phyloP scores from a whole-genome alignment of 129 eudicot genomes.

The Scalesia atractyloides region DNA sequence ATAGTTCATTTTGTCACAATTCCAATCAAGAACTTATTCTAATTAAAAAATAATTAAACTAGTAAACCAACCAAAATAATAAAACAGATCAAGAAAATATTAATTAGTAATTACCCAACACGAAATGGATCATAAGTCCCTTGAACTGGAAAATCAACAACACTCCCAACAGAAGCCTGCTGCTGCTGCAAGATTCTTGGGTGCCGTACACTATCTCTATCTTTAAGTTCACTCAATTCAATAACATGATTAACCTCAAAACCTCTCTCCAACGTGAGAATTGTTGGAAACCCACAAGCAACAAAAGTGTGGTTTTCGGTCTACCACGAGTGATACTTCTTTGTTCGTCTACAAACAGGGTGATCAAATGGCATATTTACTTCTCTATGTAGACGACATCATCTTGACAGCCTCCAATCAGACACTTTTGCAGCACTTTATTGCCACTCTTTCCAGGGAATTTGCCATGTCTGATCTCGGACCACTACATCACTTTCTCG shows the following conservation, averaged over 20 bases:
- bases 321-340: too few relatives aligned
- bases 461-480: too few relatives aligned
- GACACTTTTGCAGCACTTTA: too few relatives aligned
- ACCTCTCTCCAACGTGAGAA: constrained; percentile 67
- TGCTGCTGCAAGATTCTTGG: constrained; percentile 61
- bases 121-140: constrained; percentile 89
- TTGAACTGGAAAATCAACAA: constrained; percentile 74
- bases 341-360: too few relatives aligned
- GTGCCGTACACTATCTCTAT: constrained; percentile 66
- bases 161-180: constrained; percentile 45
- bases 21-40: too few relatives aligned
- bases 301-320: too few relatives aligned
- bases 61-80: background rate
- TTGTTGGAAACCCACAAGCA: constrained; percentile 48
- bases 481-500: too few relatives aligned
- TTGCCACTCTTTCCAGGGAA: too few relatives aligned
- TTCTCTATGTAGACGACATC: too few relatives aligned
- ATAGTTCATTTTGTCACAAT: background rate
- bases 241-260: constrained; percentile 59
- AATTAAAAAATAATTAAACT: too few relatives aligned
- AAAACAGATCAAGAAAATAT: constrained; percentile 16
- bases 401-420: too few relatives aligned
- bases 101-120: constrained; percentile 64
- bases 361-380: too few relatives aligned
- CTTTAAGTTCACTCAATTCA: constrained; percentile 70